phyloP scores from a whole-genome alignment of 2,329 filamentous ascomycete species.

The Venturiaceae sp. region DNA sequence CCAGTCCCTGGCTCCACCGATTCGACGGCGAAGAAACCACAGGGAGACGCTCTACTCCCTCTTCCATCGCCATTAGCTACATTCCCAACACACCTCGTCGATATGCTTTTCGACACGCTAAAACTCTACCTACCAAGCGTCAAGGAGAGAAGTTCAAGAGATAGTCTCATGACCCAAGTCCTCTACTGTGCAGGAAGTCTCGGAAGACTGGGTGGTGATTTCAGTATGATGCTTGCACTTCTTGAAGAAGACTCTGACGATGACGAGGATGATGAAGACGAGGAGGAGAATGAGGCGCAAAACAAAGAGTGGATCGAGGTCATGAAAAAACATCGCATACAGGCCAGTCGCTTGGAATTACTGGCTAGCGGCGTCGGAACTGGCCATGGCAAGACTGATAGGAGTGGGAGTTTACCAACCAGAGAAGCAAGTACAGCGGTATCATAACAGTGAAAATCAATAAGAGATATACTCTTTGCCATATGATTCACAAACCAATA shows the following conservation, averaged over 20 bases:
- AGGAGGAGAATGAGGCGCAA: conserved; percentile 13
- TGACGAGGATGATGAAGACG: conserved; percentile 24
- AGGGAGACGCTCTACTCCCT: conserved; percentile 31
- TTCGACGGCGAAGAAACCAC: conserved; percentile 13
- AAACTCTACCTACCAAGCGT: conserved; percentile 71
- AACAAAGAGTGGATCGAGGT: conserved; percentile 74
- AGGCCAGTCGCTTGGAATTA: conserved; percentile 67
- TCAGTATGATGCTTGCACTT: conserved; percentile 73
- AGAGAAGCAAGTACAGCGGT: not conserved
- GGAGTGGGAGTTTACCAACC: not conserved
- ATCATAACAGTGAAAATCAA: not conserved
- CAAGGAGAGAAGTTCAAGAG: conserved; percentile 66
- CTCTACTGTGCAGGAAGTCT: conserved; percentile 89
- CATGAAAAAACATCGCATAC: conserved; percentile 75
- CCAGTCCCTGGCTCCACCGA: conserved; percentile 23
- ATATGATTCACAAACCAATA: too few relatives aligned
- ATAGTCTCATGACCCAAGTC: conserved; percentile 85
- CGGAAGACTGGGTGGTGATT: conserved; percentile 83
- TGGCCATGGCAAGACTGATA: conserved; percentile 8
- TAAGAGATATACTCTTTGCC: too few relatives aligned
- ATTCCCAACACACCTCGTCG: conserved; percentile 75
- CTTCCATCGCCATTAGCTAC: conserved; percentile 70
- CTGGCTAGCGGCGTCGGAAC: conserved; percentile 32
- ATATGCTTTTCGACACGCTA: conserved; percentile 70
- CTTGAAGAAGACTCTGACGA: conserved; percentile 35